Base-by-base conservation (phyloP, 2,329 filamentous ascomycete genomes). In the Cercospora sp. region DNA sequence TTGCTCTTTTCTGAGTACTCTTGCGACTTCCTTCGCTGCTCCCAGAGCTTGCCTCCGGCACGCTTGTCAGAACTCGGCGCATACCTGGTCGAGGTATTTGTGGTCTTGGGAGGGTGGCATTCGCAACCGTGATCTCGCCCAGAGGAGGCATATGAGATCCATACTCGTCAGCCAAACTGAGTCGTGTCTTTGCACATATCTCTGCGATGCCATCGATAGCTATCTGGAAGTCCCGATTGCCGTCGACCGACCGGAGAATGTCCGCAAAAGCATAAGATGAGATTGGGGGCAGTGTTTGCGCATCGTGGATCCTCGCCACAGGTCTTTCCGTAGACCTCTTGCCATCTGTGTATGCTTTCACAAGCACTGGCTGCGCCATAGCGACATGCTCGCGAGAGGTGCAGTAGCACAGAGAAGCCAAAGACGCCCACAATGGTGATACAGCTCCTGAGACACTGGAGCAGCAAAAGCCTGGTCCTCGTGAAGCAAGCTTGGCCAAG, bases 151-250 rank as follows among this genome's bases (percentile, higher is more conserved):
- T 82, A 76, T 89, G 87, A 53, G 86, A 86, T 36, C 83, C 84
- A 75, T 89, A 87, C 74, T 89, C 87, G 73, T 89, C 86, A 9
- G 87, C 86, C 67, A 89, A 78, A 72, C 86, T 88, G 74, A 88
- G 79, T 71, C 84, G 84, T 76, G 86, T 89, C 67, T 86, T 82
- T 3, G 87, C 87, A 71, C 86, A 87, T 68, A 89, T 88, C 72
- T 88, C 86, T 26, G 87, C 86, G 71, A 89, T 89, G 16, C 86
- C 85, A 73, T 89, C 85, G 63, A 89, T 82, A 9, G 87, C 87
- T 13, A 79, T 79, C 69, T 84, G 80, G 58, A 89, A 86, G 71
- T 89, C 86, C 12, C 85, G 83, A 39, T 69, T 66, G 51, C 71
- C 67, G 65, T 88, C 85, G 65, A 74, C 73, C 12, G 72, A 64